Base-by-base conservation (phyloP, 2,329 filamentous ascomycete genomes). In the Chaetomiaceae sp. region DNA sequence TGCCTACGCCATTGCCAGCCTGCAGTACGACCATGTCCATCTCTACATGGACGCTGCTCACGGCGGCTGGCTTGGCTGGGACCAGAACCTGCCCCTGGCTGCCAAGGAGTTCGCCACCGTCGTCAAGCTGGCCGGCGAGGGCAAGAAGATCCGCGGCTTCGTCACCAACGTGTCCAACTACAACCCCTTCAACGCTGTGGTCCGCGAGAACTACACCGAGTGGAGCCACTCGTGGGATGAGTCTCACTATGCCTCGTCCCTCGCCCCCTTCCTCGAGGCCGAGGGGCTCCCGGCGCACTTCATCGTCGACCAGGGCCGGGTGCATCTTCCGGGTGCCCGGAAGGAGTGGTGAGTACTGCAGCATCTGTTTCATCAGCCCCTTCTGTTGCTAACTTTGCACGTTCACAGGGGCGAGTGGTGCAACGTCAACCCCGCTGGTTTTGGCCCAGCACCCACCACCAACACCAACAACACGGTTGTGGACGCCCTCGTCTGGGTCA, bases 151-250 rank as follows among this genome's bases (percentile, higher is more conserved):
- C 62, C 69, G 73, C 19, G 73, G 73, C 19, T 72, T 74, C 57
- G 63, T 70, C 2, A 76, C 71, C 61, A 74, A 76, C 61, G 71
- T 75, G 39, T 73, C 72, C 50, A 75, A 75, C 69, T 72, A 65
- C 65, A 72, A 72, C 61, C 67, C 69, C 4, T 75, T 71, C 66
- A 63, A 69, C 59, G 68, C 71, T 31, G 62, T 58, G 42, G 61
- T 65, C 1, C 70, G 68, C 34, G 70, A 71, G 54, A 69, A 71
- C 64, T 74, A 69, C 64, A 73, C 72, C 25, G 67, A 72, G 60
- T 71, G 62, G 52, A 69, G 65, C 61, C 63, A 66, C 51, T 70
- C 69, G 19, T 74, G 63, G 55, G 72, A 75, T 56, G 73, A 75
- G 64, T 63, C 60, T 20, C 62, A 71, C 66, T 75, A 73, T 59